phyloP scores from a whole-genome alignment of 176 grass and related monocot species.

The Bromus sterilis region DNA sequence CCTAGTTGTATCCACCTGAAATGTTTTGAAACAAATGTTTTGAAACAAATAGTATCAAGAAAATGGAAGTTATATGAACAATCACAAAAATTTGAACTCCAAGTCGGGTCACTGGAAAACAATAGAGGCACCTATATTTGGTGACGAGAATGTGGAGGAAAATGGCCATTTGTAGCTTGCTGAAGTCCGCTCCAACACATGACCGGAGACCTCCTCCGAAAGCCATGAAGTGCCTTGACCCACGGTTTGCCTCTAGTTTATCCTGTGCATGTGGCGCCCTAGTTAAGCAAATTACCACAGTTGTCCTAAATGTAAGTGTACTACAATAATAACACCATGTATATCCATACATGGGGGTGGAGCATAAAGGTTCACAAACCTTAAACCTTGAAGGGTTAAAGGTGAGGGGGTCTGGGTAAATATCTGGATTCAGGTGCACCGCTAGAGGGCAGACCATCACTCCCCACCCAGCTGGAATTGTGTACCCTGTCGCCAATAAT shows the following conservation, averaged over 20 bases:
- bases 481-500: constrained; percentile 24
- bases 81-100: not conserved
- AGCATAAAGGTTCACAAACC: constrained; percentile 13
- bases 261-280: constrained; percentile 1
- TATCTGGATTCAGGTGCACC: constrained; percentile 45
- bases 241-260: constrained; percentile 32
- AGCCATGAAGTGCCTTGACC: constrained; percentile 37
- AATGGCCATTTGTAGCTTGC: constrained; percentile 38
- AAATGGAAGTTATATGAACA: not conserved
- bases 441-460: constrained; percentile 53
- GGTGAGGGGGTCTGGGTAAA: constrained; percentile 43
- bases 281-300: not conserved
- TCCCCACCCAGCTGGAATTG: constrained; percentile 52
- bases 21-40: not conserved
- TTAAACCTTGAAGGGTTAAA: constrained; percentile 56
- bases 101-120: not conserved
- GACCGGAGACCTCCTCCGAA: constrained; percentile 43
- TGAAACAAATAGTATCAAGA: too few relatives aligned
- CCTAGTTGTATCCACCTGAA: constrained; percentile 38
- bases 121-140: constrained; percentile 12
- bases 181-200: constrained; percentile 52
- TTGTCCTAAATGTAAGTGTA: not conserved
- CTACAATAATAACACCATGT: not conserved
- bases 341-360: not conserved
- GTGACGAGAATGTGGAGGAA: constrained; percentile 41